Evolutionary conservation across 371 early-diverging fungal genomes (phyloP), one percentile per base, ranked within the genome.

Genomic region (Syncephalis fuscata): DNA sequence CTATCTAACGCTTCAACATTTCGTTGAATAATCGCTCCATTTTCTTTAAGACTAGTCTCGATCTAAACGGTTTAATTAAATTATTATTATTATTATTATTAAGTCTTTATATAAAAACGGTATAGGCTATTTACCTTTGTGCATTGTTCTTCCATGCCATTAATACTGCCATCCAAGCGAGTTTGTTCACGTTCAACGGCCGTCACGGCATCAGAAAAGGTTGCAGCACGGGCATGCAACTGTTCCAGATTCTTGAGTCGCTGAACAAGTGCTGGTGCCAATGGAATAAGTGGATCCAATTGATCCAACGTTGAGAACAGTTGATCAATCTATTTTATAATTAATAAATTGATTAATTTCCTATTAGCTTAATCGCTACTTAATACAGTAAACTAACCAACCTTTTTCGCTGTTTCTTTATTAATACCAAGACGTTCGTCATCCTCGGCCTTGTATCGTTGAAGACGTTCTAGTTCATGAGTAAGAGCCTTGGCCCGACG

Each of bases 231-330:
- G 19, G 9, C 19, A 21, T 93, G 94, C 49, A 91, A 62, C 5
- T 64, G 61, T 52, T 85, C 77, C 42, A 93, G 64, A 1, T 80
- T 76, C 51, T 82, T 83, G 48, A 92, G 65, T 45, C 93, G 78
- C 4, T 79, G 65, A 16, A 90, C 68, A 26, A 90, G 66, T 4
- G 82, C 80, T 14, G 89, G 91, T 0, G 88, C 76, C 48, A 86
- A 56, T 16, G 77, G 73, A 36, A 83, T 66, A 39, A 91, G 60
- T 1, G 88, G 80, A 51, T 91, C 91, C 2, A 90, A 60, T 49
- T 72, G 71, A 32, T 80, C 73, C 57, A 91, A 62, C 26, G 78
- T 65, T 27, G 67, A 58, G 54, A 83, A 91, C 25, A 89, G 57
- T 20, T 76, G 61, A 45, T 81, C 72, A 57, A 90, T 74, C 66